Evolutionary conservation across 129 eudicot genomes (phyloP), one percentile per base, ranked within the genome.

Genomic region (Scalesia atractyloides): DNA sequence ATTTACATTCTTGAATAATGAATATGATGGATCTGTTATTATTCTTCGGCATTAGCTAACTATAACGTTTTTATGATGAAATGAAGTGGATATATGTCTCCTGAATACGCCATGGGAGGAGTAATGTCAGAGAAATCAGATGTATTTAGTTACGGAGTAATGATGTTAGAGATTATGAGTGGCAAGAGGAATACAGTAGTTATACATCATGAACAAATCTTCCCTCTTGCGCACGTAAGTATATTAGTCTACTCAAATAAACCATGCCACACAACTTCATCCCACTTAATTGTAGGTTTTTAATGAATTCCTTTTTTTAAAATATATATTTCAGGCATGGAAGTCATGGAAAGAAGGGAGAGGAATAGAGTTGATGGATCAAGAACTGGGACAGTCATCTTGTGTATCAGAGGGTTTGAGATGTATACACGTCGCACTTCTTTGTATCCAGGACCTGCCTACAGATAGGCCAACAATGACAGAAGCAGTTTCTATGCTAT

Each of bases 81-180:
- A 78, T 62, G 30, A 73, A 78, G 86, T 49, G 80, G 83, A 26
- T 82, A 82, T 64, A 82, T 82, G 86, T 82, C 86, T 62, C 83
- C 80, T 53, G 86, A 78, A 76, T 83, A 79, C 39, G 82, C 62
- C 10, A 66, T 66, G 59, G 49, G 73, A 15, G 88, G 88, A 53
- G 68, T 72, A 61, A 65, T 84, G 49, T 84, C 85, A 7, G 72
- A 65, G 37, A 84, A 84, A 48, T 80, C 85, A 8, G 85, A 84
- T 30, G 82, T 84, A 37, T 84, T 75, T 65, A 76, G 88, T 26
- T 84, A 76, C 33, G 82, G 84, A 4, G 88, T 80, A 10, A 64
- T 84, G 75, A 47, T 84, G 44, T 44, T 84, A 51, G 88, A 84
- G 74, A 84, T 84, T 33, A 46, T 80, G 5, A 71, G 80, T 30